Base-by-base conservation (phyloP, 208 protist species). In the Novymonas esmeraldas region DNA sequence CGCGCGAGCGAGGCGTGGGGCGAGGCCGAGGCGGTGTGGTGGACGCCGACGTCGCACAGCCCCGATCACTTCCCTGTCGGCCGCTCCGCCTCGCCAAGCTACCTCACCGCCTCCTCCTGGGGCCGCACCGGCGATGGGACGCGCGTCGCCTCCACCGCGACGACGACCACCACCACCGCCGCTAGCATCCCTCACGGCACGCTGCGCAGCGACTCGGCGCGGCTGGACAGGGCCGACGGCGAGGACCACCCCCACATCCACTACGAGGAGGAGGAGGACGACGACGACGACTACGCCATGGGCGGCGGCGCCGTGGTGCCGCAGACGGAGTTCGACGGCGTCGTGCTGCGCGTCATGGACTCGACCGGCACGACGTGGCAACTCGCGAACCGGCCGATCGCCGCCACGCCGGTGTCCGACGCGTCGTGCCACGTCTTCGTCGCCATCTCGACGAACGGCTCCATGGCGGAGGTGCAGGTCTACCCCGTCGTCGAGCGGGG, bases 241-340 rank as follows among this genome's bases (percentile, higher is more conserved):
- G 45, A 6, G 22, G 45, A 50, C 2, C 26, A 54, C n/a, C 50
- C 58, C 18, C 28, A 59, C 16, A 50, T 4, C 14, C 10, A 50
- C 22, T 4, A 28, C n/a, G 39, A 33, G 4, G 42, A 60, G 14
- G 38, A 62, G 4, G 52, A 63, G 14, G 52, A 44, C 6, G 34
- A 16, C 7, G 57, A 44, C 28, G 28, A 16, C 10, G 49, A 65
- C n/a, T 7, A 31, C 16, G n/a, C n/a, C 5, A 18, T 6, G 28
- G 14, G 39, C 20, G 20, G 3, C 7, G 13, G 14, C 9, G 28
- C 28, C 9, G 29, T 56, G 22, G 18, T 14, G 3, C 36, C 46
- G 5, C 7, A 38, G 36, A 64, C 52, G 9, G 49, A 67, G 46
- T 64, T 68, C 51, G 31, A 63, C 63, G 58, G 71, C 42, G 65